Evolutionary conservation across 495 filamentous ascomycete species (phyloP), one percentile per base, ranked within the genome.

Genomic region (Bathelium albidoporum): DNA sequence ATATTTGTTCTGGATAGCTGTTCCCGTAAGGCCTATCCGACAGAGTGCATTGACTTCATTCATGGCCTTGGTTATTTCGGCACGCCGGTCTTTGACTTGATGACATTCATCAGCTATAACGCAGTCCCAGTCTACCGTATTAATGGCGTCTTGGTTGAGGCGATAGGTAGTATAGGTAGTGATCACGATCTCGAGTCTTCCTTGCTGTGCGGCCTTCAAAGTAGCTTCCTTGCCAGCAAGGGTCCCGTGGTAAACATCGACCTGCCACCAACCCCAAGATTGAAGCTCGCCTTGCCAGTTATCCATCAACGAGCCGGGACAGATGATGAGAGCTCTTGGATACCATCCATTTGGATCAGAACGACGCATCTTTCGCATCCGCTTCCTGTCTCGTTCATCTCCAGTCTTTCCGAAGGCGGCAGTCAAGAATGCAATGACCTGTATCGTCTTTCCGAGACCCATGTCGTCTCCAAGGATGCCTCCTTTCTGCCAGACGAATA

Each of bases 101-200:
- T 98, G 94, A 65, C 94, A 97, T 71, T 98, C 94, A 66, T 98
- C 94, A 1, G 94, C 95, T 64, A 98, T 85, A n/a, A 96, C 88
- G 71, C 90, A 94, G 71, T 98, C 94, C 94, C 94, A 98, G 62
- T 87, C 83, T 1, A 97, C 78, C 72, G 86, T 83, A 66, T 98
- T 97, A 68, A 98, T 81, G 2, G 84, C 73, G 45, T 85, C 82
- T 60, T 85, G 84, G 67, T 89, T 85, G 45, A 85, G 82, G 62
- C 87, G 85, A 72, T 98, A 98, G 0, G 92, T 97, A 10, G 78
- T 79, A 66, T 96, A 97, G 0, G 95, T 98, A 4, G 95, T 97
- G 68, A 98, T 88, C 80, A 97, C 82, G 60, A 97, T 82, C 74
- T 98, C 94, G 1, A 89, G 69, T 31, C 87, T 79, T 2, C 93